Evolutionary conservation across 2,329 filamentous ascomycete genomes (phyloP).

Genomic region (Pseudogymnoascus sp.): DNA sequence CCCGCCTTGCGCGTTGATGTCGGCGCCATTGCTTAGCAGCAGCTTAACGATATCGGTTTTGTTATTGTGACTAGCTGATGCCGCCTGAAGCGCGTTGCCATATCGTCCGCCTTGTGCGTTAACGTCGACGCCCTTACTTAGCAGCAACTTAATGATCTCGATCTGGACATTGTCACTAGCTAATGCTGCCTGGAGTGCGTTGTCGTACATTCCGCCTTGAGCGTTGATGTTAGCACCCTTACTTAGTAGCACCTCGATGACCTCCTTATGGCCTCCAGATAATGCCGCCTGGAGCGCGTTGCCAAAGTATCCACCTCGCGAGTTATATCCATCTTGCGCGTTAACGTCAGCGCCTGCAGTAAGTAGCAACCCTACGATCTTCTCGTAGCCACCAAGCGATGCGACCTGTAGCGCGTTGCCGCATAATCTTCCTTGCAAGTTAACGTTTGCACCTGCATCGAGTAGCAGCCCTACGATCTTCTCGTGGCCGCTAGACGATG

Average conservation of each 20-base stretch:
- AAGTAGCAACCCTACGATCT: conserved; percentile 13
- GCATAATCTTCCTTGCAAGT: conserved; percentile 4
- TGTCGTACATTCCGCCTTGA: no score
- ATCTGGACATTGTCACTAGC: conserved; percentile 6
- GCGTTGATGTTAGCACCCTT: no score
- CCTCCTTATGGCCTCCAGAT: not conserved
- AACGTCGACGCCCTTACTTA: conserved; percentile 16
- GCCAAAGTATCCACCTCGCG: conserved; percentile 12
- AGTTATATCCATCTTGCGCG: no score
- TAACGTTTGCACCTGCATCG: conserved; percentile 15
- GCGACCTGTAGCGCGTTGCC: conserved; percentile 10
- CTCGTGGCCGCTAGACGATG: conserved; percentile 5
- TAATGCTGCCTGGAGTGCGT: conserved; percentile 11
- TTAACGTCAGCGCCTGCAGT: conserved; percentile 15
- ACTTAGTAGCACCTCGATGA: not conserved
- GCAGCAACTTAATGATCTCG: conserved; percentile 14
- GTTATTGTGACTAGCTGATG: no score
- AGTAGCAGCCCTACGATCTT: conserved; percentile 14
- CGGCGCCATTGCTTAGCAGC: not conserved
- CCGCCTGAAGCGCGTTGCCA: not conserved
- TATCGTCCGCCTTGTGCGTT: conserved; percentile 12
- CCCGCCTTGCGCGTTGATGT: not conserved
- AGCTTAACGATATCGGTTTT: not conserved
- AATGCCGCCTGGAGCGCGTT: conserved; percentile 9
- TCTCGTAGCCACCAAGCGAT: conserved; percentile 3